phyloP scores from a whole-genome alignment of 805 yeast species.

The Monosporozyma servazzii region DNA sequence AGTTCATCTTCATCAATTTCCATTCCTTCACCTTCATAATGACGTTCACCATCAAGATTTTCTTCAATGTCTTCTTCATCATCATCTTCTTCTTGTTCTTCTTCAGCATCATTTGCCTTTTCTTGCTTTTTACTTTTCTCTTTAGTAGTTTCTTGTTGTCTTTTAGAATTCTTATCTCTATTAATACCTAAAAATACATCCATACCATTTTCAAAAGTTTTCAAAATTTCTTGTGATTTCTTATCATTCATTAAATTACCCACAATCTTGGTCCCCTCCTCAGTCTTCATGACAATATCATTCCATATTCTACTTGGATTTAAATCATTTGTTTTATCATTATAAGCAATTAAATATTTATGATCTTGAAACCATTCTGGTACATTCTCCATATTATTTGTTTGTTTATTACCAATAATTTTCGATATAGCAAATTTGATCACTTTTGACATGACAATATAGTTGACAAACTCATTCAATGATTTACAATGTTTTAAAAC shows the following conservation, averaged over 20 bases:
- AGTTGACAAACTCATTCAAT: slow-evolving; percentile 14
- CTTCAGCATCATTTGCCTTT: slow-evolving; percentile 1
- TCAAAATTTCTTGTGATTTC: slow-evolving; percentile 39
- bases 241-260: slow-evolving; percentile 40
- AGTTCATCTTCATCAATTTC: slow-evolving; percentile 11
- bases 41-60: not conserved
- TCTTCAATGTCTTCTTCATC: slow-evolving; percentile 9
- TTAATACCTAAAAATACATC: slow-evolving; percentile 30
- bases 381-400: slow-evolving; percentile 3
- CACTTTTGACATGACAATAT: slow-evolving; percentile 20
- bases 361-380: slow-evolving; percentile 23
- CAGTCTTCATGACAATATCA: slow-evolving; percentile 19
- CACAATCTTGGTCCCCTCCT: slow-evolving; percentile 18
- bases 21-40: slow-evolving; percentile 6
- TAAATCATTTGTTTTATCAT: slow-evolving; percentile 25
- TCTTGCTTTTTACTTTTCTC: not conserved
- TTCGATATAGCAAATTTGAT: slow-evolving; percentile 18
- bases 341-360: slow-evolving; percentile 20
- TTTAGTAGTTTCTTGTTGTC: slow-evolving; percentile 4
- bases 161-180: slow-evolving; percentile 15
- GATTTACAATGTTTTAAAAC: slow-evolving; percentile 4
- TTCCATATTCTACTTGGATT: slow-evolving; percentile 43
- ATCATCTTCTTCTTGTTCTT: slow-evolving; percentile 10
- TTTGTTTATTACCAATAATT: slow-evolving; percentile 12
- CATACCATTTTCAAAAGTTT: slow-evolving; percentile 33